Percentiles rank a stretch among this genome's conserved stretches.
Conservation (phyloP, 2,329 filamentous ascomycete genomes). For the Tolypocladium pustulatum region DNA sequence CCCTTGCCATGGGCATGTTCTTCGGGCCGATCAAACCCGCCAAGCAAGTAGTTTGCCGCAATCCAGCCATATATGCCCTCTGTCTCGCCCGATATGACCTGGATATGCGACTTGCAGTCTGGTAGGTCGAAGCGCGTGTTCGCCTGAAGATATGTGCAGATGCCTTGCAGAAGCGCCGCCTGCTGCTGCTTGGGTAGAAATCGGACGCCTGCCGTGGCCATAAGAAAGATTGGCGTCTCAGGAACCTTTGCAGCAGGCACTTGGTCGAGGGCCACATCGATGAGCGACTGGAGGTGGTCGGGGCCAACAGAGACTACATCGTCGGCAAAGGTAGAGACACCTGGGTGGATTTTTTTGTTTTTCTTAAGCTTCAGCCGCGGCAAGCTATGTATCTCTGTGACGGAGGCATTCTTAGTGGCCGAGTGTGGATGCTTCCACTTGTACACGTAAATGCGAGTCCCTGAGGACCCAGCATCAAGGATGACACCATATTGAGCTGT, state of each 20-base stretch:
- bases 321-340: constrained; percentile 81
- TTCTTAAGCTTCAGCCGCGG: constrained; percentile 77
- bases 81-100: constrained; percentile 91
- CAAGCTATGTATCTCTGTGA: constrained; percentile 45
- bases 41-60: constrained; percentile 88
- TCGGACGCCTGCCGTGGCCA: constrained; percentile 93
- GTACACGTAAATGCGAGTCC: constrained; percentile 90
- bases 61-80: constrained; percentile 97
- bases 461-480: constrained; percentile 94
- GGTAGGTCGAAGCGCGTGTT: constrained; percentile 76
- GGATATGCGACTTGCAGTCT: constrained; percentile 82
- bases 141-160: constrained; percentile 71
- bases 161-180: constrained; percentile 58
- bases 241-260: constrained; percentile 67
- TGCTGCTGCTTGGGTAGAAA: constrained; percentile 68
- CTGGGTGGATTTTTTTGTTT: constrained; percentile 88
- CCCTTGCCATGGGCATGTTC: constrained; percentile 72
- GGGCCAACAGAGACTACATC: constrained; percentile 66
- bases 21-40: constrained; percentile 72
- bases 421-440: constrained; percentile 73
- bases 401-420: constrained; percentile 42
- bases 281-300: constrained; percentile 68
- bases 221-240: constrained; percentile 85
- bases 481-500: constrained; percentile 78
- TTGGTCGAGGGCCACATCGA: constrained; percentile 70